Evolutionary conservation across 1,284 basidiomycete species (phyloP).

Genomic region (Tylopilus sp.): DNA sequence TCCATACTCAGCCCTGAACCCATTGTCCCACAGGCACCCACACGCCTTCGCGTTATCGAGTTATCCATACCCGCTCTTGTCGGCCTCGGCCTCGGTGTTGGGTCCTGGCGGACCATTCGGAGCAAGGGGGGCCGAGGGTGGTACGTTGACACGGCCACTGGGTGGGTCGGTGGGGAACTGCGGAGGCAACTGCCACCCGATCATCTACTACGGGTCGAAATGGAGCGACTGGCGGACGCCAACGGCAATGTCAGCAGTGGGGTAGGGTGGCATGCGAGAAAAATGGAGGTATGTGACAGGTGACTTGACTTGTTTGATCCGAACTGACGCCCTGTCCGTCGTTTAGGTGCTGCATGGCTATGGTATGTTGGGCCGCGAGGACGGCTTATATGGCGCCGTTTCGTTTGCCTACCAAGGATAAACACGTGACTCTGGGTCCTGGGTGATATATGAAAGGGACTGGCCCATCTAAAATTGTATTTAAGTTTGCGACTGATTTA

Average conservation of each 20-base stretch:
- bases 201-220: constrained; percentile 66
- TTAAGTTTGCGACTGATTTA: background rate
- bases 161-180: constrained; percentile 64
- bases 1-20: constrained; percentile 44
- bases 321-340: constrained; percentile 7
- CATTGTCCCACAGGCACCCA: constrained; percentile 49
- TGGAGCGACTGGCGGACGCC: constrained; percentile 72
- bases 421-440: constrained; percentile 17
- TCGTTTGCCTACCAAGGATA: constrained; percentile 87
- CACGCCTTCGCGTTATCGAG: constrained; percentile 86
- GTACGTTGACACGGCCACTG: constrained; percentile 88
- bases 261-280: constrained; percentile 93
- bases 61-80: constrained; percentile 73
- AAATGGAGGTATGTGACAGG: constrained; percentile 81
- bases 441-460: constrained; percentile 1
- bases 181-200: constrained; percentile 57
- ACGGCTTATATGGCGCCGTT: constrained; percentile 90
- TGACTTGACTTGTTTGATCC: background rate
- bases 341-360: constrained; percentile 74
- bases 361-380: constrained; percentile 89
- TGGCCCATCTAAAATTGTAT: background rate
- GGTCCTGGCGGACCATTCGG: constrained; percentile 82
- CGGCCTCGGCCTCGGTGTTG: constrained; percentile 71
- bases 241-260: constrained; percentile 88
- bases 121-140: constrained; percentile 94